Conservation (phyloP, 1,284 basidiomycete genomes). For the Pterulicium gracile region DNA sequence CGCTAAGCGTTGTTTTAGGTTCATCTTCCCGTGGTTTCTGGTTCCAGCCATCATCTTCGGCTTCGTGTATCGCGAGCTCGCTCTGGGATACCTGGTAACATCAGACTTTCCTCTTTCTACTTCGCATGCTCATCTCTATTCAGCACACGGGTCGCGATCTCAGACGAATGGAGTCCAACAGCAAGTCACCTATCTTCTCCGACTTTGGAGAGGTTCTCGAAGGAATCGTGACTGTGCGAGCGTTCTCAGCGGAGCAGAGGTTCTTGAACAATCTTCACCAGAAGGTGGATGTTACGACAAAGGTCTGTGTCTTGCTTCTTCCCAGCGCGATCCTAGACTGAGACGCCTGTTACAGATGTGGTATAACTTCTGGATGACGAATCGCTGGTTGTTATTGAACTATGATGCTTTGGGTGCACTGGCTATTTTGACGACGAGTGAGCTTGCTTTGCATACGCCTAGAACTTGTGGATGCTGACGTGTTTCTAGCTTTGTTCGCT, state of each 20-base stretch:
- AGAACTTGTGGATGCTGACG: background rate
- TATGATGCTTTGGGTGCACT: constrained; percentile 66
- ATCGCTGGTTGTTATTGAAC: constrained; percentile 66
- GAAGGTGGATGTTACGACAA: constrained; percentile 56
- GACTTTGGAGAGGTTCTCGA: constrained; percentile 74
- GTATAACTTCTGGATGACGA: constrained; percentile 75
- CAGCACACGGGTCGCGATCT: constrained; percentile 63
- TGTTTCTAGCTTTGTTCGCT: constrained; percentile 59
- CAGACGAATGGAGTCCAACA: constrained; percentile 69
- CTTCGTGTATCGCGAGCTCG: constrained; percentile 47
- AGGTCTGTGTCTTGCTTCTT: constrained; percentile 25
- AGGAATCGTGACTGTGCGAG: constrained; percentile 80
- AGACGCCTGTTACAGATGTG: constrained; percentile 47
- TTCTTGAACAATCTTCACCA: constrained; percentile 67
- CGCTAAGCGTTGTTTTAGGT: too few species aligned
- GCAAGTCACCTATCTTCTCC: constrained; percentile 62
- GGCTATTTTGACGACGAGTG: constrained; percentile 12
- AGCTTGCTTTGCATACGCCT: background rate
- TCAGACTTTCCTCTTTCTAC: background rate
- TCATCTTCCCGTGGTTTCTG: background rate
- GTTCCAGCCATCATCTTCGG: constrained; percentile 61
- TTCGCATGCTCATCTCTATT: background rate
- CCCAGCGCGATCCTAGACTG: background rate
- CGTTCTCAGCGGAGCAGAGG: constrained; percentile 74
- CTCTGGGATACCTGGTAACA: constrained; percentile 50